Base-by-base conservation (phyloP, 2,329 filamentous ascomycete species). In the Plenodomus lindquistii region DNA sequence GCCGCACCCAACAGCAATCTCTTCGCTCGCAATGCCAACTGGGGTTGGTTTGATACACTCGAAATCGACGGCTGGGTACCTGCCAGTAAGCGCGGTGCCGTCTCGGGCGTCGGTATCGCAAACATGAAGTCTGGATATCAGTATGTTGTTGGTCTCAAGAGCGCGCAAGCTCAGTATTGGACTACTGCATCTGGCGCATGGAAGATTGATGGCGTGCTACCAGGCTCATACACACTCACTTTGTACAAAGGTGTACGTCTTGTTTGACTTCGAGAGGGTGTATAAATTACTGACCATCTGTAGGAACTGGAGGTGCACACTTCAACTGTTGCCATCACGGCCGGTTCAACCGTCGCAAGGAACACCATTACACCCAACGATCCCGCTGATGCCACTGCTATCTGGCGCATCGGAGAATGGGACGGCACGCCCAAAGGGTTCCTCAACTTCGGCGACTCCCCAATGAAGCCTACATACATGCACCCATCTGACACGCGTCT, bases 321-420 rank as follows among this genome's bases (percentile, higher is more conserved):
- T 2, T 70, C 71, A 31, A 73, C 69, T 18, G 47, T 65, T 7
- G 51, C 54, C 0, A 77, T 84, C 37, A 73, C 71, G 4, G 77
- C 78, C 2, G 81, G 81, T 6, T 65, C 65, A 24, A 78, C 75
- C 1, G 72, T 71, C 0, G 75, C 71, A 4, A 73, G 73, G 44
- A 75, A 78, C 57, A 83, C 84, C 34, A 76, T 79, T 11, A 78
- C 76, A 37, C 73, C 61, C 18, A 75, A 75, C 7, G 69, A 73
- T 11, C 75, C 78, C 4, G 75, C 76, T 34, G 79, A 73, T 1
- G 80, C 79, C 0, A n/a, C 57, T 3, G 57, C 53, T 15, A 73
- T 87, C 37, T 87, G 81, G 74, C 81, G 81, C 60, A 85, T 87
- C 37, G 85, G 85, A 16, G 77, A 82, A 24, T 85, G 81, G 72